Percentiles rank a stretch among this genome's conserved stretches.
Evolutionary conservation across 306 rosid species (phyloP).

Genomic region (Vigna nakashimae): DNA sequence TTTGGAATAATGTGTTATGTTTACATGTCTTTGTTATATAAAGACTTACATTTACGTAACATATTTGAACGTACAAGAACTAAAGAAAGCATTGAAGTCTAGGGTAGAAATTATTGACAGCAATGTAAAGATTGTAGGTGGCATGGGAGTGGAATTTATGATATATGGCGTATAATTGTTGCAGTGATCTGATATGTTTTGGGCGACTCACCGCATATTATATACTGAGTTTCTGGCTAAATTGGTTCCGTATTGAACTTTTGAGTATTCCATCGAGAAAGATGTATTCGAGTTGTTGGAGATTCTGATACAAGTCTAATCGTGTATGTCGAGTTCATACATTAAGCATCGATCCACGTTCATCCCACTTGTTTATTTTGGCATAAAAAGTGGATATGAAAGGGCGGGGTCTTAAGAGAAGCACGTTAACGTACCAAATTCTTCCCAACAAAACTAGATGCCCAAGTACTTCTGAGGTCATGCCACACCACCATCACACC

Average conservation of each 20-base stretch:
- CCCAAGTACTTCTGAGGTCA: neutral
- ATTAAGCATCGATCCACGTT: neutral
- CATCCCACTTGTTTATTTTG: neutral
- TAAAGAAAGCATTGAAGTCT: no score
- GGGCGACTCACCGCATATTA: neutral
- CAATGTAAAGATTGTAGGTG: neutral
- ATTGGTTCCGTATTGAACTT: neutral
- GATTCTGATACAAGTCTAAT: slow-evolving; percentile 7
- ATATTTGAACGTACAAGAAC: no score
- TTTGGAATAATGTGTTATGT: no score
- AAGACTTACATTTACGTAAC: no score
- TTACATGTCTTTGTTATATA: no score
- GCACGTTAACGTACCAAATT: neutral
- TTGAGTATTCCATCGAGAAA: neutral
- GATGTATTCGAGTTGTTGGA: neutral
- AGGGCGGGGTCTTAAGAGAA: neutral
- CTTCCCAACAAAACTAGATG: neutral
- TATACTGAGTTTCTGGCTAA: neutral
- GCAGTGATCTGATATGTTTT: neutral
- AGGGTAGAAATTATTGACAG: no score
- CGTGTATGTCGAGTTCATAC: neutral
- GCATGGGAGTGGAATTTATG: neutral
- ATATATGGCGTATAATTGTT: neutral
- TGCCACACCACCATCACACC: neutral
- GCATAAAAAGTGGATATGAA: neutral